Conservation (phyloP, 352 stramenopile species). For the Phytopythium vexans region DNA sequence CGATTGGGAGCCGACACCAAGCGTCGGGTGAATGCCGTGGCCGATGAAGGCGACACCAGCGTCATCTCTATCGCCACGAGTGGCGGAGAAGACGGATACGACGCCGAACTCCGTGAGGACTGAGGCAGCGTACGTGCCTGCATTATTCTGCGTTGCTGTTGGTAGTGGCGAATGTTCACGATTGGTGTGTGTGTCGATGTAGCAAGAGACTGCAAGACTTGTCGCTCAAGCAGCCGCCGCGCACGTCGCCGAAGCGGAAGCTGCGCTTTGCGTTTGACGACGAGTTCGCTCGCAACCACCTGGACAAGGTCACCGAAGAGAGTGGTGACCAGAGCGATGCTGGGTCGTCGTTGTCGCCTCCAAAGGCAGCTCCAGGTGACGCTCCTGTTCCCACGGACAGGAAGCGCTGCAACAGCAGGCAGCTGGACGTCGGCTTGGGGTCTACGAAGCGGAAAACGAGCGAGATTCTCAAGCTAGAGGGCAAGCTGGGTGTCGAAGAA, state of each 20-base stretch:
- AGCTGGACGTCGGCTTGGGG: not conserved
- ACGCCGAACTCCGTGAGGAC: slow-evolving; percentile 9
- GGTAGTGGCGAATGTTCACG: not conserved
- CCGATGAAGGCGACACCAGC: not conserved
- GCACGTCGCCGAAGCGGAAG: slow-evolving; percentile 23
- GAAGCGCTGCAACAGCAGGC: slow-evolving; percentile 37
- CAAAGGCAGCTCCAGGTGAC: not conserved
- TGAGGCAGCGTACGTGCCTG: slow-evolving; percentile 1
- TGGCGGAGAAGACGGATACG: not conserved
- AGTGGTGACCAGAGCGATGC: not conserved
- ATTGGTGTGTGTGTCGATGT: not conserved
- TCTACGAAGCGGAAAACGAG: slow-evolving; percentile 8
- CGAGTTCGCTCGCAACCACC: slow-evolving; percentile 2
- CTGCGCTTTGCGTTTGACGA: slow-evolving; percentile 10
- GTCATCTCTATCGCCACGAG: not conserved
- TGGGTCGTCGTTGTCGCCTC: not conserved
- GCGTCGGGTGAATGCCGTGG: not conserved
- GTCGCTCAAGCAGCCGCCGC: slow-evolving; percentile 16
- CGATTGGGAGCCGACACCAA: no score
- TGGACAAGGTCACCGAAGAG: not conserved
- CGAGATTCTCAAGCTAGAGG: slow-evolving; percentile 43
- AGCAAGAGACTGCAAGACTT: slow-evolving; percentile 33
- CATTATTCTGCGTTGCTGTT: not conserved
- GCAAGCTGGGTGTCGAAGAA: slow-evolving; percentile 45
- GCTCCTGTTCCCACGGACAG: slow-evolving; percentile 3